Base-by-base conservation (phyloP, 2,329 filamentous ascomycete genomes). In the Fusarium sp. region DNA sequence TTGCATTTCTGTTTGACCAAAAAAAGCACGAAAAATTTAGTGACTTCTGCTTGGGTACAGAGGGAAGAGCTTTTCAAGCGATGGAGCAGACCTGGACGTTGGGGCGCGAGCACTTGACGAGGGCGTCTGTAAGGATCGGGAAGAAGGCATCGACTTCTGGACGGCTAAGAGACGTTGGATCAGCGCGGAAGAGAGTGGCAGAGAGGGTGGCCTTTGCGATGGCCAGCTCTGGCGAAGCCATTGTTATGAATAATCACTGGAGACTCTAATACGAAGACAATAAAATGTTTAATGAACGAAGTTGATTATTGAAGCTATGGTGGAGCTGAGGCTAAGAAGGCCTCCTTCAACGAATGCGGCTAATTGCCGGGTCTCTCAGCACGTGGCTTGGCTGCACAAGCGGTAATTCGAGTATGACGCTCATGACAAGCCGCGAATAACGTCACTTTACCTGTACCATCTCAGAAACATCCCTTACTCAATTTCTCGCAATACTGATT, bases 41-140 rank as follows among this genome's bases (percentile, higher is more conserved):
- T 77, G 74, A 68, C 69, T 70, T 78, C 75, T 79, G 74, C 59
- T 68, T 69, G 65, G 67, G 54, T 70, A 69, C 71, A 61, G 69
- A 71, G 74, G 76, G 74, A 78, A 70, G 49, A 73, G 73, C 72
- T 74, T 76, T 71, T 73, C 70, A 73, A 79, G 76, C 73, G 69
- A 80, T 78, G 75, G 82, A 81, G 87, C 92, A 94, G 94, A 96
- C 94, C 94, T 96, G 94, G 87, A 96, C 92, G 86, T 96, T 95
- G 86, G 87, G 84, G 80, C 91, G 88, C 79, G 93, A 93, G 89
- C 94, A 96, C 85, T 90, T 89, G 83, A 87, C 84, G 80, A 94
- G 84, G 78, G 89, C 88, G 80, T 87, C 84, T 81, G 91, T 88
- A 78, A 96, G 87, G 68, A 90, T 85, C 73, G 84, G 81, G 82